phyloP scores from a whole-genome alignment of 2,329 filamentous ascomycete genomes.

The Fusarium euwallaceae region DNA sequence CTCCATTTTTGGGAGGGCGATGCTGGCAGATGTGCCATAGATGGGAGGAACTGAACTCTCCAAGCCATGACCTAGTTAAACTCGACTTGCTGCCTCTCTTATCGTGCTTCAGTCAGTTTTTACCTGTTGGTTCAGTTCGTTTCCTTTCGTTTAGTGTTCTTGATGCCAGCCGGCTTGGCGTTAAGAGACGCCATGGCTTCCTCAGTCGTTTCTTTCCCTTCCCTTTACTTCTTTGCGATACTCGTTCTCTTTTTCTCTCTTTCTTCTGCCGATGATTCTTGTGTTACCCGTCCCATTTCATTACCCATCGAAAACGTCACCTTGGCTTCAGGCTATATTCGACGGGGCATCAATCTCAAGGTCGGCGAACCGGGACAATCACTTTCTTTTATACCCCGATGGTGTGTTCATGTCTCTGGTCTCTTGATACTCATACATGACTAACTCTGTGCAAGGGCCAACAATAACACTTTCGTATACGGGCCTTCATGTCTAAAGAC shows the following conservation, averaged over 20 bases:
- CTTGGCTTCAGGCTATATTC: background rate
- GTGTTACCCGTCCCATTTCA: background rate
- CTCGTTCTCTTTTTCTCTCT: background rate
- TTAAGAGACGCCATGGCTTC: background rate
- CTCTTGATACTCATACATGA: background rate
- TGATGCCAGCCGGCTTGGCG: background rate
- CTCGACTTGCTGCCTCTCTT: background rate
- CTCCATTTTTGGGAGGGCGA: background rate
- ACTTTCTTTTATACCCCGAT: slow-evolving; percentile 22
- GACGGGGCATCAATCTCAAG: slow-evolving; percentile 18
- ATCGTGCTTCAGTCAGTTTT: background rate
- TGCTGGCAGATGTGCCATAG: background rate
- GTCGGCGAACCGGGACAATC: slow-evolving; percentile 12
- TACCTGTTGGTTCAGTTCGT: background rate
- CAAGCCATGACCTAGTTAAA: background rate
- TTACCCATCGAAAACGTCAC: slow-evolving; percentile 13
- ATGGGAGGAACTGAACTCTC: background rate
- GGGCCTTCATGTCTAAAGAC: slow-evolving; percentile 16
- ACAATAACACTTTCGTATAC: slow-evolving; percentile 30
- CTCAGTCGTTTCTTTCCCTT: background rate
- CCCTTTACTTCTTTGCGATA: background rate
- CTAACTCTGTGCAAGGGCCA: background rate
- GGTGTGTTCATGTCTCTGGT: slow-evolving; percentile 1
- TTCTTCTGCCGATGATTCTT: background rate
- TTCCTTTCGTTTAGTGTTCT: background rate